phyloP scores from a whole-genome alignment of 768 basidiomycete species.

The Lactarius vividus region DNA sequence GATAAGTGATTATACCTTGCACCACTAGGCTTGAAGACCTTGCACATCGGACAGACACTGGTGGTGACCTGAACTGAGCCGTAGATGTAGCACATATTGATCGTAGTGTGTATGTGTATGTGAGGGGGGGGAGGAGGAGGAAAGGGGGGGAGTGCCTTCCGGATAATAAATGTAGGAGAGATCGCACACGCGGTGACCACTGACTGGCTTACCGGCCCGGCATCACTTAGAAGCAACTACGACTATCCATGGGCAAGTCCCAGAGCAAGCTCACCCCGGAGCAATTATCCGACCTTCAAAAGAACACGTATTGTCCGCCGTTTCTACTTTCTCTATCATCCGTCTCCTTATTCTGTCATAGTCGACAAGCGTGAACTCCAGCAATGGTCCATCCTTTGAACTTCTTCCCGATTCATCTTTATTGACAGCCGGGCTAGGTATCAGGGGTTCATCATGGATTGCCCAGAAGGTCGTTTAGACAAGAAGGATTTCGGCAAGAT shows the following conservation, averaged over 20 bases:
- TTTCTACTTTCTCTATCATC: background rate
- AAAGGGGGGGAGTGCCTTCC: background rate
- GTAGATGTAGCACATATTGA: slow-evolving; percentile 68
- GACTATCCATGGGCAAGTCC: slow-evolving; percentile 83
- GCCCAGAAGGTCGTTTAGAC: slow-evolving; percentile 94
- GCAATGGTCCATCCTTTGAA: slow-evolving; percentile 62
- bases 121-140: slow-evolving; percentile 22
- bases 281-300: slow-evolving; percentile 92
- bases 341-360: slow-evolving; percentile 34
- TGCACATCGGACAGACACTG: slow-evolving; percentile 79
- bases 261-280: slow-evolving; percentile 94
- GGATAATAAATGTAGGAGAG: slow-evolving; percentile 16
- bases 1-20: slow-evolving; percentile 45
- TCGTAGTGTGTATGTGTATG: slow-evolving; percentile 1
- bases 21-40: slow-evolving; percentile 63
- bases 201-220: background rate
- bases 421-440: slow-evolving; percentile 56
- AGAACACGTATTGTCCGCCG: slow-evolving; percentile 90
- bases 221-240: background rate
- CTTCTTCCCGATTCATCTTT: slow-evolving; percentile 20
- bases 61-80: slow-evolving; percentile 68
- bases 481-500: slow-evolving; percentile 94
- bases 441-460: slow-evolving; percentile 99
- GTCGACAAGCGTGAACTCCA: slow-evolving; percentile 97
- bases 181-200: background rate